These are phyloP conservation scores for Castanea crenata DNA, from an alignment of 306 rosid genomes.

Conservation along the genomic window DNA sequence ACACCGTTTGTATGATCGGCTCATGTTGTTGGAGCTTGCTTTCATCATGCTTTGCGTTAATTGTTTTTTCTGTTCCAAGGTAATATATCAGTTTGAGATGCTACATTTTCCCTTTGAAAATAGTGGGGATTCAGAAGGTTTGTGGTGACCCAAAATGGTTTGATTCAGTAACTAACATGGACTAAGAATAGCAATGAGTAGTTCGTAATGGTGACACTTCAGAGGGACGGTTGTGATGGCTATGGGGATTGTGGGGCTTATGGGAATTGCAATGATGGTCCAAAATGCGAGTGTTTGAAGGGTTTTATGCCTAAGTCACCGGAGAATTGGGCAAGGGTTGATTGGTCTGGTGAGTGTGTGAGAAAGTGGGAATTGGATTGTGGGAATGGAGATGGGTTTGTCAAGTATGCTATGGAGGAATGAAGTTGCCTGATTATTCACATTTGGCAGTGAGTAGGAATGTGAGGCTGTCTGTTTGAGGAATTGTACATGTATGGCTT, in stretches of 20 bases:
- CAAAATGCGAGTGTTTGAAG: slow-evolving; percentile 14
- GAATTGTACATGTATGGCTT: slow-evolving; percentile 20
- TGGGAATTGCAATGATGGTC: slow-evolving; percentile 10
- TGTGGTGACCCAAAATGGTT: slow-evolving; percentile 15
- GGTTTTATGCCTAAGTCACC: slow-evolving; percentile 23
- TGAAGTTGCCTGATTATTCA: slow-evolving; percentile 23
- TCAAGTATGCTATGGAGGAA: background rate
- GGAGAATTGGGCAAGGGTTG: slow-evolving; percentile 16
- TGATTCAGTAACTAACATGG: background rate
- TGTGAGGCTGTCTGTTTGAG: slow-evolving; percentile 24
- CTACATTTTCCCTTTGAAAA: background rate
- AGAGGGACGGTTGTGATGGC: slow-evolving; percentile 12
- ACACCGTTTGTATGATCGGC: background rate
- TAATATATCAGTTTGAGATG: slow-evolving; percentile 9
- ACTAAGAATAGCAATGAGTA: background rate
- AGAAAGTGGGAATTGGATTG: slow-evolving; percentile 17
- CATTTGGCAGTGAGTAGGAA: background rate
- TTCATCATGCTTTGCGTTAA: slow-evolving; percentile 95
- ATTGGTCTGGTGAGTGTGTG: slow-evolving; percentile 17
- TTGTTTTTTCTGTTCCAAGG: slow-evolving; percentile 83
- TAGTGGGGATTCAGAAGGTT: background rate
- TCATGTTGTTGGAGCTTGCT: slow-evolving; percentile 61
- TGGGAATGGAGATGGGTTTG: slow-evolving; percentile 24
- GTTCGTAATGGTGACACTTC: background rate
- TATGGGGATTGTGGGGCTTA: slow-evolving; percentile 21